A percentile compares a stretch with the other conserved stretches of the same genome.
Evolutionary conservation across 73 alveolate species (phyloP).

Genomic region (Tetrahymena elliotti): DNA sequence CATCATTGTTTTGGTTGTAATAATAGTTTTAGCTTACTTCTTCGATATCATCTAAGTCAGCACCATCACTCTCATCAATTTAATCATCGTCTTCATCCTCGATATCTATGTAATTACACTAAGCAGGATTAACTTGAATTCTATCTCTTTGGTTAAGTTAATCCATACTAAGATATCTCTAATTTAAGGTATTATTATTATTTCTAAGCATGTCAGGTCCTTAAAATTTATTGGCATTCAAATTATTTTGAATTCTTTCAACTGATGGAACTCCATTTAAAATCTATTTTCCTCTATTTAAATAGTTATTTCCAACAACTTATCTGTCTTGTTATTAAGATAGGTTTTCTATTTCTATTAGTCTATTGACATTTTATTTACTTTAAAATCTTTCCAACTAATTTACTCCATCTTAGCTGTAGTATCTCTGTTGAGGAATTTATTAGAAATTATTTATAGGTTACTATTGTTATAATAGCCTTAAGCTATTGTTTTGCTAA

Average conservation of each 20-base stretch:
- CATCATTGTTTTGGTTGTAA: neutral
- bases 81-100: neutral
- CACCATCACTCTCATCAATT: neutral
- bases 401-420: neutral
- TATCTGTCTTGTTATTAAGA: neutral
- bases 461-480: neutral
- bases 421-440: neutral
- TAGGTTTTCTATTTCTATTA: neutral
- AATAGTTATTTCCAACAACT: neutral
- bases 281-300: neutral
- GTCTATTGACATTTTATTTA: neutral
- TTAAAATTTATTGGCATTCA: neutral
- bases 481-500: too few species aligned
- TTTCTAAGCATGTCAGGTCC: neutral
- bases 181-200: neutral
- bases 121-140: neutral
- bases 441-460: too few species aligned
- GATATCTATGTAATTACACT: neutral
- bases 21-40: neutral
- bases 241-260: neutral
- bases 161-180: neutral
- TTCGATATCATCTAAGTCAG: neutral
- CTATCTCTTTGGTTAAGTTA: neutral
- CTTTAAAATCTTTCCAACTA: neutral
- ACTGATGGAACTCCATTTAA: neutral